Percentiles rank a stretch among this genome's conserved stretches.
These are phyloP conservation scores for Arthromyces matolae DNA, from an alignment of 768 basidiomycete genomes.

Conservation along the genomic window DNA sequence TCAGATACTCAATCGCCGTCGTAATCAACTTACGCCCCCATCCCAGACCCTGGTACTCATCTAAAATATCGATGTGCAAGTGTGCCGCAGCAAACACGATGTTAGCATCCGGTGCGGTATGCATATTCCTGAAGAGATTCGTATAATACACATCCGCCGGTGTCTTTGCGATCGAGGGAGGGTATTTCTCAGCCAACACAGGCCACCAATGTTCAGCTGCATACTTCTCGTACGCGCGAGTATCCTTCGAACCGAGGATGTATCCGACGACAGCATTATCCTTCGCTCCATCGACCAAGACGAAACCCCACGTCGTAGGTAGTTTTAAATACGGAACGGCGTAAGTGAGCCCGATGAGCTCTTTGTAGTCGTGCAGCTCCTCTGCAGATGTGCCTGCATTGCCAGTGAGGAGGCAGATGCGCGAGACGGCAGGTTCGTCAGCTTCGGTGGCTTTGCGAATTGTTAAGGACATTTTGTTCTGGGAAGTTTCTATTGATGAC, in stretches of 20 bases:
- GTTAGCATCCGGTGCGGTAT: constrained; percentile 46
- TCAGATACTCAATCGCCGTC: constrained; percentile 51
- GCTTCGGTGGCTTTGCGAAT: constrained; percentile 54
- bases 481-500: not conserved
- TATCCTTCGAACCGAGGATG: constrained; percentile 62
- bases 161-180: constrained; percentile 31
- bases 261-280: constrained; percentile 64
- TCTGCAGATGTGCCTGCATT: constrained; percentile 69
- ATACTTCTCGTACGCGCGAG: constrained; percentile 57
- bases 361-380: constrained; percentile 52
- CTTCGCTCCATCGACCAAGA: constrained; percentile 52
- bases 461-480: constrained; percentile 32
- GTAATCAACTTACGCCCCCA: constrained; percentile 67
- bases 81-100: constrained; percentile 69
- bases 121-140: constrained; percentile 38
- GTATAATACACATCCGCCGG: constrained; percentile 43
- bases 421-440: constrained; percentile 58
- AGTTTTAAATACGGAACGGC: constrained; percentile 73
- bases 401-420: constrained; percentile 72
- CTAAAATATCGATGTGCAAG: constrained; percentile 70
- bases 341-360: constrained; percentile 69
- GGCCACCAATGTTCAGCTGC: constrained; percentile 66
- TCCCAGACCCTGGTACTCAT: constrained; percentile 61
- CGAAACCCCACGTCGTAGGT: constrained; percentile 69
- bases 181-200: constrained; percentile 52